Evolutionary conservation across 495 filamentous ascomycete species (phyloP), one percentile per base, ranked within the genome.

Genomic region (Podospora sp.): DNA sequence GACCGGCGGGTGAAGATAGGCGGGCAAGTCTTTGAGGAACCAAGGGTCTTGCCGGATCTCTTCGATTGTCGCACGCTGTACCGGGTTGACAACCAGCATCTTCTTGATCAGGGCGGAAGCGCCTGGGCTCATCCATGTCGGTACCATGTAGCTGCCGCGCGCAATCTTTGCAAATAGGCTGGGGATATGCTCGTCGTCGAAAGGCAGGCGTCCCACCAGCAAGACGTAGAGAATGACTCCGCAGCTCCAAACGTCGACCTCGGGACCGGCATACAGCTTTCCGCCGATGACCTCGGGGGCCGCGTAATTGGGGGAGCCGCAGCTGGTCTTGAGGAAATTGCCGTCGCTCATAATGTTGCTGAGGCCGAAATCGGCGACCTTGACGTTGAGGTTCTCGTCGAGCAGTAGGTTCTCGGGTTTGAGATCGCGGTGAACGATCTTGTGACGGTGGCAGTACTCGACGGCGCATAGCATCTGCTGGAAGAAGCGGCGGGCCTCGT

Each of bases 311-410:
- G 95, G 95, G 71, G 93, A 97, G 62, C 95, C 95, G 76, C 95
- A 99, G 79, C 93, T 97, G 0, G 95, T 99, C 80, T 97, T 97
- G 71, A 99, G 86, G 77, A 99, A 99, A 74, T 98, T 99, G 9
- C 95, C 95, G 72, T 99, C 95, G 9, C 95, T 97, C 94, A 99
- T 98, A 78, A 99, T 98, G 74, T 99, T 99, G 81, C 94, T 97
- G 61, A 99, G 81, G 62, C 95, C 95, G 71, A 99, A 99, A 81
- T 99, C 95, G 61, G 95, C 95, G 77, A 99, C 98, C 82, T 99
- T 99, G 72, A 99, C 95, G 73, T 97, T 97, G 73, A 97, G 89
- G 58, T 93, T 85, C 67, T 92, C 89, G 79, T 99, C 95, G 68
- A 99, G 88, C 53, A 99, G 85, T 26, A 99, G 81, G 76, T 99